These are phyloP conservation scores for Flaveria brownii DNA, from an alignment of 129 eudicot species.

Conservation along the genomic window DNA sequence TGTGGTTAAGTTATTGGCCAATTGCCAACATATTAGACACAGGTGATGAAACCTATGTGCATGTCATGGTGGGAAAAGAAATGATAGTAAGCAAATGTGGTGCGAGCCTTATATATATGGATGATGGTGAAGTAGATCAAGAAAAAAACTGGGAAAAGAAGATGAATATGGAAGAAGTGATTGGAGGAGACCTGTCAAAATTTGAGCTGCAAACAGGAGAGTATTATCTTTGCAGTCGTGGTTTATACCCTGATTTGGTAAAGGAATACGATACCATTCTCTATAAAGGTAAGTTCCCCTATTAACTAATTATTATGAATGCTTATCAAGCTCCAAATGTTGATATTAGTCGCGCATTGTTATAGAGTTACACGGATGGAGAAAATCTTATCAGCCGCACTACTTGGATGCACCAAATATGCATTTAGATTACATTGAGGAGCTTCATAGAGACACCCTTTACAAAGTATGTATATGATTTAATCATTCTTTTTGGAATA, in stretches of 20 bases:
- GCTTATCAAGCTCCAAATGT: neutral
- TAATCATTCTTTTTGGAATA: neutral
- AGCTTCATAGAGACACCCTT: neutral
- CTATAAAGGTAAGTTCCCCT: neutral
- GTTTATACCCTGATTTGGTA: neutral
- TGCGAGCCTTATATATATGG: conserved; percentile 19
- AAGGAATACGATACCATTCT: neutral
- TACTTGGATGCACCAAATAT: neutral
- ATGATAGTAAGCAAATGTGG: conserved; percentile 14
- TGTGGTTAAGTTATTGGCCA: conserved; percentile 30
- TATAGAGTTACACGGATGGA: conserved; percentile 14
- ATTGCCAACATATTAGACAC: neutral
- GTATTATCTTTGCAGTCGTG: conserved; percentile 17
- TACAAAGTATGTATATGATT: neutral
- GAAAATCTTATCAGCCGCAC: neutral
- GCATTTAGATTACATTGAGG: neutral
- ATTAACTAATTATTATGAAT: neutral
- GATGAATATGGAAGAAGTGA: neutral
- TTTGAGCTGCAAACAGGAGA: neutral
- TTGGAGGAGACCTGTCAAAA: conserved; percentile 16
- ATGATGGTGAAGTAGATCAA: neutral
- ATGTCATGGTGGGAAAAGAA: neutral
- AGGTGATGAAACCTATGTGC: conserved; percentile 18
- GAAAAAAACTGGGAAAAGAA: neutral
- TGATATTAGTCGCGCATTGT: neutral